Evolutionary conservation across 1,284 basidiomycete genomes (phyloP), one percentile per base, ranked within the genome.

Genomic region (Sphagnurus paluster): DNA sequence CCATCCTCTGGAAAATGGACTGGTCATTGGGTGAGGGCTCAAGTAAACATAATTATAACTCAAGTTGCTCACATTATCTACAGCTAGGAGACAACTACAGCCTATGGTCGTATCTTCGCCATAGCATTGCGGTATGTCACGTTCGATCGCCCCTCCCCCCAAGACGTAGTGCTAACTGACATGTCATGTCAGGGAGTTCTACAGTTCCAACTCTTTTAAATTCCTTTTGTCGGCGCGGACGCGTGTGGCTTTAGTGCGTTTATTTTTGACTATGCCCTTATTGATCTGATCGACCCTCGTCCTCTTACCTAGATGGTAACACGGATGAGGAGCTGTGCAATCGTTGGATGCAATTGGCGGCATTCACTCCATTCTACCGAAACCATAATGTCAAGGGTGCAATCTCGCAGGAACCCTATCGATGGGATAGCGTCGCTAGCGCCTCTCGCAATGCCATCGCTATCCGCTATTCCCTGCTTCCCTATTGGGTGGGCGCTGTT

Each of bases 301-400:
- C 11, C 24, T 39, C 34, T 34, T 38, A 29, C 45, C 20, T 38
- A 80, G 80, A 75, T 50, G 77, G 72, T 0, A 90, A 92, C 63
- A 82, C 84, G 0, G 79, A 88, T 56, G 90, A 93, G 62, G 86
- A 90, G 60, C 74, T 93, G 6, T 89, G 87, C 63, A 85, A 83
- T 49, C 77, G 89, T 17, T 92, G 89, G 89, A 88, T 87, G 83
- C 79, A 84, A 58, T 72, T 91, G 9, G 74, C 83, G 1, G 87
- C 88, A 0, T 87, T 89, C 59, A 72, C 75, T n/a, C 85, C 85
- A 3, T 87, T 87, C 65, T 87, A 79, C 56, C 70, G 84, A 28
- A 87, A 87, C 56, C 86, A 88, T 57, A 88, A 89, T 50, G 63
- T 69, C 29, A 68, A 67, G 41, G 77, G 77, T 17, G 81, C 82